Base-by-base conservation (phyloP, 306 rosid species). In the Malus sylvestris region DNA sequence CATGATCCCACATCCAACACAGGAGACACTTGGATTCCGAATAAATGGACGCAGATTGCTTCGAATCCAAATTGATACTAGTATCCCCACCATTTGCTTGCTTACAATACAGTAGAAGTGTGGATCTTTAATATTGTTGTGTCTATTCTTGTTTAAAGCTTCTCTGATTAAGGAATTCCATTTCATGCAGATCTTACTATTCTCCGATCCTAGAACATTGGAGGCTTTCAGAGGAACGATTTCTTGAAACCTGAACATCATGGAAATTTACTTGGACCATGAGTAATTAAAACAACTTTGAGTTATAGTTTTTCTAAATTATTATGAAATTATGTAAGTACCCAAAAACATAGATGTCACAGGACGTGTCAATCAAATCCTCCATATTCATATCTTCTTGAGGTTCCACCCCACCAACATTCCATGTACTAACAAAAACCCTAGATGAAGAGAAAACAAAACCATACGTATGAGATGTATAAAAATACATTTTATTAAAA, bases 81-180 rank as follows among this genome's bases (percentile, higher is more conserved):
- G 76, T 58, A 94, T 89, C 57, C 98, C 98, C 77, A 94, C 98
- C 98, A 94, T 94, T 79, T 94, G 96, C 76, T 90, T 94, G 80
- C 98, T 89, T 74, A 88, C 78, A 23, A 94, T 85, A 78, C 97
- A 92, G 70, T 90, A 78, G 65, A 86, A 89, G 10, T 85, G 83
- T 66, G 83, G 30, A 5, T 44, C 1, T 19, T 59, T 25, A 16
- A 7, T 32, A 64, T 8, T 42, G 44, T 25, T 40, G 57, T 60
- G 33, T 52, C 15, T 53, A 55, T 73, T 89, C 87, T 69, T 88
- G 89, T 89, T 89, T 81, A 94, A 60, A 19, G 85, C 82, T 76
- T 89, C 84, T 78, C 98, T 87, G 29, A 92, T 90, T 64, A 84
- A 59, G 35, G 88, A 84, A 73, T 91, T 91, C 98, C 98, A 94